phyloP scores from a whole-genome alignment of 257 asterid species.

The Solanum peruvianum region DNA sequence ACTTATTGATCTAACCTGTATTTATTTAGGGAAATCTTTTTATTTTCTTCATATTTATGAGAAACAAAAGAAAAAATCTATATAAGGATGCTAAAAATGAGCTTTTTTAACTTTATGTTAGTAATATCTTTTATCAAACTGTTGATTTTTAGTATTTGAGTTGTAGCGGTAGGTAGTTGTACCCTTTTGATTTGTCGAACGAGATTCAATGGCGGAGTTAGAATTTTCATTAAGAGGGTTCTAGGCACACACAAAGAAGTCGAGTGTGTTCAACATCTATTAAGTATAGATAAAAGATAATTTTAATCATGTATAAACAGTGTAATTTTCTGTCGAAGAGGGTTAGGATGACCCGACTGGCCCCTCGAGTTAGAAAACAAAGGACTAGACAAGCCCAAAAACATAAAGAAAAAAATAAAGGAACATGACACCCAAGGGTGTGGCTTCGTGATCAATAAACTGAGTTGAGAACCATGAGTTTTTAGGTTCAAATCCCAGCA shows the following conservation, averaged over 20 bases:
- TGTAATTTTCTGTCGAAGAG: neutral
- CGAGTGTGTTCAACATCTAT: neutral
- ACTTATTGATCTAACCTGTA: neutral
- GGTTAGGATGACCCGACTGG: neutral
- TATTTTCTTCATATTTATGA: neutral
- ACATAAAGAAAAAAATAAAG: neutral
- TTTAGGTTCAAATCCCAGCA: neutral
- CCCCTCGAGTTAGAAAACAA: neutral
- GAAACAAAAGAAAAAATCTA: neutral
- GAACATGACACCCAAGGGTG: neutral
- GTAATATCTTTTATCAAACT: neutral
- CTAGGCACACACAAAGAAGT: too few relatives aligned
- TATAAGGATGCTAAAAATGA: neutral
- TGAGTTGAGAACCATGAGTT: neutral
- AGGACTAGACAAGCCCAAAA: neutral
- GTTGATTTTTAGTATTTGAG: neutral
- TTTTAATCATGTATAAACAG: neutral
- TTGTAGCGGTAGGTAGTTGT: neutral
- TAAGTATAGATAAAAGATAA: neutral
- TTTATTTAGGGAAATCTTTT: neutral
- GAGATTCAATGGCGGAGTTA: neutral
- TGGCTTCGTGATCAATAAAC: neutral
- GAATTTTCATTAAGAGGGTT: neutral
- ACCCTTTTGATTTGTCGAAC: neutral
- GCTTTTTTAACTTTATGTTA: neutral